Evolutionary conservation across 768 basidiomycete species (phyloP).

Genomic region (Hericium alpestre): DNA sequence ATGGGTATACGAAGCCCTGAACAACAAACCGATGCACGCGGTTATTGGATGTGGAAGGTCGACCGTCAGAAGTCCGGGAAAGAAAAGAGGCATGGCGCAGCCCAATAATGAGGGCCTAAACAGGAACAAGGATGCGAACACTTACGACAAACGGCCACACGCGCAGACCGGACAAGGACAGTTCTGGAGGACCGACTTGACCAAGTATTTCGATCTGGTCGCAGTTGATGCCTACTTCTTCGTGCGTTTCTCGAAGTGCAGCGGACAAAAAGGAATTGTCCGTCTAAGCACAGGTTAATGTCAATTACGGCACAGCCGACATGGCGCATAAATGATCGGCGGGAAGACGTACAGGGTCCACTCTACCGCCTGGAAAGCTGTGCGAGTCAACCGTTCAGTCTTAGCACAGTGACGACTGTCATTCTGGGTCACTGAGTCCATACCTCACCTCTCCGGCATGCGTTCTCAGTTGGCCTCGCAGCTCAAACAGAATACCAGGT

Average conservation of each 20-base stretch:
- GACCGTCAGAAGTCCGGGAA: too few species aligned
- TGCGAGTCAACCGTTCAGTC: too few species aligned
- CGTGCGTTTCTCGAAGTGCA: constrained; percentile 63
- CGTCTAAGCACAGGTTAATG: constrained; percentile 23
- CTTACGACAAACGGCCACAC: constrained; percentile 76
- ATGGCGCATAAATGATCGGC: not conserved
- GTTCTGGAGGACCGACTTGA: constrained; percentile 49
- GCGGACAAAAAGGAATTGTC: constrained; percentile 43
- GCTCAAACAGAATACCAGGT: constrained; percentile 63
- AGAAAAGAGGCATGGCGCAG: not conserved
- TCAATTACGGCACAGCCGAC: not conserved
- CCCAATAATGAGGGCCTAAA: not conserved
- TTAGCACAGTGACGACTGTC: too few species aligned
- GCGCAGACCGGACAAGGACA: constrained; percentile 44
- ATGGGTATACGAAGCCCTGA: constrained; percentile 23
- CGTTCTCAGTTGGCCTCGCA: constrained; percentile 50
- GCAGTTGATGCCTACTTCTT: constrained; percentile 61
- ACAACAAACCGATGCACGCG: not conserved
- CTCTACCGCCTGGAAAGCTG: constrained; percentile 12
- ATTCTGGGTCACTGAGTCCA: constrained; percentile 7
- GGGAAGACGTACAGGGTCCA: constrained; percentile 10
- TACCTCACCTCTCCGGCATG: constrained; percentile 84
- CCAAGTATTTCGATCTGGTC: constrained; percentile 57
- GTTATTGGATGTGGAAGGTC: too few species aligned
- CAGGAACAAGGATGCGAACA: constrained; percentile 7